Evolutionary conservation across 2,329 filamentous ascomycete species (phyloP).

Genomic region (Bipolaris victoriae): DNA sequence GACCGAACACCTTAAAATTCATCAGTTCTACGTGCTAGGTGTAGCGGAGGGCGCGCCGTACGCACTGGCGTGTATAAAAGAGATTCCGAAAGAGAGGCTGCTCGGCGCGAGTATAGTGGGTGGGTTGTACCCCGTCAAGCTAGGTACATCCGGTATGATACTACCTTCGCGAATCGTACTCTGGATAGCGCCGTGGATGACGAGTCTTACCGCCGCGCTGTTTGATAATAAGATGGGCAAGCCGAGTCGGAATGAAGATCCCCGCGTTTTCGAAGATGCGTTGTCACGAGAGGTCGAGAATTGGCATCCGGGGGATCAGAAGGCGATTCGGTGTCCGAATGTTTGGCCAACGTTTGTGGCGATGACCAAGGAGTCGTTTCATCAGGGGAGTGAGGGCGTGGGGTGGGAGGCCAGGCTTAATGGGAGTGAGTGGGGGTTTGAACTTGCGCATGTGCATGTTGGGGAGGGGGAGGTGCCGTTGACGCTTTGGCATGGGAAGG

Average conservation of each 20-base stretch:
- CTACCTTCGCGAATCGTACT: constrained; percentile 27
- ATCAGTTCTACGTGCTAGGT: constrained; percentile 53
- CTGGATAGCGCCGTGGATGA: constrained; percentile 37
- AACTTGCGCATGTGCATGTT: constrained; percentile 34
- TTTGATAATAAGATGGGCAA: constrained; percentile 36
- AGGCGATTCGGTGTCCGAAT: constrained; percentile 28
- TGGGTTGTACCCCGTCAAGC: constrained; percentile 33
- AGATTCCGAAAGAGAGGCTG: constrained; percentile 41
- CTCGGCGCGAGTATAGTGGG: constrained; percentile 34
- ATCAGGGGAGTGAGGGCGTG: constrained; percentile 34
- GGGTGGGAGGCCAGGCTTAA: constrained; percentile 40
- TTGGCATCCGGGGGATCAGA: constrained; percentile 28
- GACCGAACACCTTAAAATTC: constrained; percentile 49
- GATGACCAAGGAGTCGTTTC: constrained; percentile 35
- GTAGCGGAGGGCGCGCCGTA: constrained; percentile 57
- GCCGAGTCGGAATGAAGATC: constrained; percentile 33
- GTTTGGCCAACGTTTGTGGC: constrained; percentile 33
- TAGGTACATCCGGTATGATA: constrained; percentile 39
- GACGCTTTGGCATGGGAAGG: constrained; percentile 43
- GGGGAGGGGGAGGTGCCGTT: constrained; percentile 26
- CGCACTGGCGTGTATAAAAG: constrained; percentile 54
- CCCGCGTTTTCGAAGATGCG: constrained; percentile 34
- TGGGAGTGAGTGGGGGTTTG: constrained; percentile 42
- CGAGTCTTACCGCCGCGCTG: constrained; percentile 24
- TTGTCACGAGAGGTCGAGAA: constrained; percentile 29